Evolutionary conservation across 768 basidiomycete genomes (phyloP).

Genomic region (Gloeophyllum trabeum): DNA sequence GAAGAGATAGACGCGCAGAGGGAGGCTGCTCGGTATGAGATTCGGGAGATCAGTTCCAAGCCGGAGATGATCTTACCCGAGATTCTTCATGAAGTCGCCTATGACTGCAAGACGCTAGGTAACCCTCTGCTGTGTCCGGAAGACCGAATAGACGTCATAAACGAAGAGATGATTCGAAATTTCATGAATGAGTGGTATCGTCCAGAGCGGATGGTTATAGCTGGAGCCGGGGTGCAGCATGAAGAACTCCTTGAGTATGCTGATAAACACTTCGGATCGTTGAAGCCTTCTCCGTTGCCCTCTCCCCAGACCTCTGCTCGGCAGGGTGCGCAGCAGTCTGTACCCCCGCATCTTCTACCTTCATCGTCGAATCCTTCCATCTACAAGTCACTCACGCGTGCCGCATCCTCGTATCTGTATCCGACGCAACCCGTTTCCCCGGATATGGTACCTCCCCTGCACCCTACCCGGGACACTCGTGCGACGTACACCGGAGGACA

Average conservation of each 20-base stretch:
- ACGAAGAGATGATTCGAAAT: conserved; percentile 44
- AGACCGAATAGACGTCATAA: conserved; percentile 63
- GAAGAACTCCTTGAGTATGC: conserved; percentile 79
- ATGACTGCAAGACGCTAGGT: conserved; percentile 67
- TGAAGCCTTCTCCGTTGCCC: conserved; percentile 24
- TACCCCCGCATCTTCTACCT: conserved; percentile 49
- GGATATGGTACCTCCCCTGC: conserved; percentile 15
- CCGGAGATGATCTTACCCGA: conserved; percentile 94
- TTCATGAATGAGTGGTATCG: conserved; percentile 77
- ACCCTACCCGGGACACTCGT: conserved; percentile 13
- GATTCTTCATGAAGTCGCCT: conserved; percentile 80
- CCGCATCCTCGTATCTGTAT: conserved; percentile 66
- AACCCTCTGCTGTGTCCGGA: conserved; percentile 85
- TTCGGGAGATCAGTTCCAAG: conserved; percentile 77
- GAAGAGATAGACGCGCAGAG: conserved; percentile 80
- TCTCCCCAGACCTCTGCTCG: conserved; percentile 17
- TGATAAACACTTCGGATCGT: conserved; percentile 73
- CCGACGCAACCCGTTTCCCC: conserved; percentile 14
- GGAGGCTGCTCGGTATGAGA: conserved; percentile 84
- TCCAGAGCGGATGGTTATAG: conserved; percentile 92
- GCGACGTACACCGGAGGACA: conserved; percentile 81
- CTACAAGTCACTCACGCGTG: conserved; percentile 61
- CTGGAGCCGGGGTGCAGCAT: conserved; percentile 88
- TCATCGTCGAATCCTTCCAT: conserved; percentile 36
- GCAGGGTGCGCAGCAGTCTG: conserved; percentile 14